Conservation (phyloP, 140 eudicot species). For the Stevia rebaudiana region DNA sequence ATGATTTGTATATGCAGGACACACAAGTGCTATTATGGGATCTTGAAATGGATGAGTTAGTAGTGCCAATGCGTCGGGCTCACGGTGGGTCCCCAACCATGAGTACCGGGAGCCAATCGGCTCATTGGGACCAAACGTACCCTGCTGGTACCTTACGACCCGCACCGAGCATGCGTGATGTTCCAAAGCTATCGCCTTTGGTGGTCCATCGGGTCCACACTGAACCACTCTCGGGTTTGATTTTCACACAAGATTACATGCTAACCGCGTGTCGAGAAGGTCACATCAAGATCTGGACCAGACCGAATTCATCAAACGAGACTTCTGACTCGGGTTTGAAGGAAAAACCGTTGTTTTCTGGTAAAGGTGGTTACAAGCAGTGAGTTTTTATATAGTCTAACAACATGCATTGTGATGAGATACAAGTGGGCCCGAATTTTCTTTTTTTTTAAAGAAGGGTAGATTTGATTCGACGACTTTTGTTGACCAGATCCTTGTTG, state of each 20-base stretch:
- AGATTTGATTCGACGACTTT: slow-evolving; percentile 9
- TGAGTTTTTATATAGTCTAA: slow-evolving; percentile 41
- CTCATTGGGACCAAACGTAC: slow-evolving; percentile 73
- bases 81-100: slow-evolving; percentile 87
- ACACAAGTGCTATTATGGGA: slow-evolving; percentile 88
- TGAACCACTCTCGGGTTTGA: slow-evolving; percentile 78
- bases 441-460: slow-evolving; percentile 6
- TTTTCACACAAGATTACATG: slow-evolving; percentile 66
- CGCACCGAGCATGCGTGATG: slow-evolving; percentile 83
- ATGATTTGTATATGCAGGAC: slow-evolving; percentile 39
- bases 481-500: slow-evolving; percentile 20
- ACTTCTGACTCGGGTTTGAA: slow-evolving; percentile 38
- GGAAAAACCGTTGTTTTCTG: slow-evolving; percentile 42
- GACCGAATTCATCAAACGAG: slow-evolving; percentile 58
- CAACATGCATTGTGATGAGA: slow-evolving; percentile 26
- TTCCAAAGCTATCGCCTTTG: slow-evolving; percentile 91
- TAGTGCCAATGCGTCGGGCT: slow-evolving; percentile 88
- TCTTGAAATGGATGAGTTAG: slow-evolving; percentile 87
- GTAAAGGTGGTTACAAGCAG: slow-evolving; percentile 45
- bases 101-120: slow-evolving; percentile 76
- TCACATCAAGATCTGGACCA: slow-evolving; percentile 76
- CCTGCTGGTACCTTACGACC: slow-evolving; percentile 75
- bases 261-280: slow-evolving; percentile 86
- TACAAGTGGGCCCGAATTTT: slow-evolving; percentile 15
- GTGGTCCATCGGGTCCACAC: slow-evolving; percentile 85